A percentile compares a stretch with the other conserved stretches of the same genome.
These are phyloP conservation scores for Saccharomyces hybrid DNA, from an alignment of 1,139 yeast genomes.

Conservation along the genomic window DNA sequence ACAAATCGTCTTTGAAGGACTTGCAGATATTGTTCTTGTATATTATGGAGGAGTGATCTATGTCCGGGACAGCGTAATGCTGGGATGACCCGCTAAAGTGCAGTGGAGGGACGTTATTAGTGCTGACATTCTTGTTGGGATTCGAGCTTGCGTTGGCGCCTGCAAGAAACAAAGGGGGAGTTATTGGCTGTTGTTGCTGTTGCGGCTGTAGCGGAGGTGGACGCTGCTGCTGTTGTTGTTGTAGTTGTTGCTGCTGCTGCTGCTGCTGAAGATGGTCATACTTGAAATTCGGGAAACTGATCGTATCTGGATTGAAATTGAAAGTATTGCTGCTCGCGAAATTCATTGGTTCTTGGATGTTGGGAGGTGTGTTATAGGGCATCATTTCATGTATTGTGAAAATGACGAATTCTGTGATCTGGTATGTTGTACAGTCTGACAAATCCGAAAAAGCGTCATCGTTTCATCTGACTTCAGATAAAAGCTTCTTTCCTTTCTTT, in stretches of 20 bases:
- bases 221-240: background rate
- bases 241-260: background rate
- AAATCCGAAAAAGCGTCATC: background rate
- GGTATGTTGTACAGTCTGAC: background rate
- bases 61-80: background rate
- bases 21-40: conserved; percentile 21
- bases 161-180: background rate
- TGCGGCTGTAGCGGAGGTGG: background rate
- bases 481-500: background rate
- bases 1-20: conserved; percentile 26
- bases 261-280: background rate
- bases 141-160: background rate
- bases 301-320: background rate
- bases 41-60: conserved; percentile 12
- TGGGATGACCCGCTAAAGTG: background rate
- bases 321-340: background rate
- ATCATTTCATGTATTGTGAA: background rate
- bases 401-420: background rate
- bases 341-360: background rate
- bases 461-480: background rate
- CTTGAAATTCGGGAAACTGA: background rate
- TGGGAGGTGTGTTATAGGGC: background rate
- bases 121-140: background rate
- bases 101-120: background rate
- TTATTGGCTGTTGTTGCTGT: background rate